A percentile compares a stretch with the other conserved stretches of the same genome.
Conservation (phyloP, 768 basidiomycete genomes). For the Cystofilobasidium bisporidii region DNA sequence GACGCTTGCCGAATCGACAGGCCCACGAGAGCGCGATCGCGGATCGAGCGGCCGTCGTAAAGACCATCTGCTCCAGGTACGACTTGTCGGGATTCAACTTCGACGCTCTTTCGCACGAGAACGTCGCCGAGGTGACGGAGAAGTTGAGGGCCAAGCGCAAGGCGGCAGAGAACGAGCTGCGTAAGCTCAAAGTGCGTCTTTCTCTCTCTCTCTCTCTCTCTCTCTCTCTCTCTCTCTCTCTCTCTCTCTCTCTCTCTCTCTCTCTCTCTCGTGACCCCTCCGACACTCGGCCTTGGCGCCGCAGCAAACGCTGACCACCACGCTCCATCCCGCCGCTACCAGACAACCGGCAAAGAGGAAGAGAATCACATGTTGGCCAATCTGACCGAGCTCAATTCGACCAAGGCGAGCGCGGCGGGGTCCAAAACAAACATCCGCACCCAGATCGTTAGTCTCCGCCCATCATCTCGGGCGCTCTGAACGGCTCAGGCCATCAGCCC, state of each 20-base stretch:
- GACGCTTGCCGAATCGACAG: too few species aligned
- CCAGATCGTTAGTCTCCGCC: too few species aligned
- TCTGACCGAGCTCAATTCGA: slow-evolving; percentile 49
- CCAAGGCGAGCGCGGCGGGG: slow-evolving; percentile 37
- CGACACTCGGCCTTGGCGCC: too few species aligned
- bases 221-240: too few species aligned
- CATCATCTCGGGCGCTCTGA: too few species aligned
- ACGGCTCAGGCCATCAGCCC: too few species aligned
- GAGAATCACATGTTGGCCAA: slow-evolving; percentile 50
- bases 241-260: too few species aligned
- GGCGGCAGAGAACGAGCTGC: slow-evolving; percentile 48
- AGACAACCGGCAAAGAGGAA: slow-evolving; percentile 37
- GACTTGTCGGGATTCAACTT: slow-evolving; percentile 65
- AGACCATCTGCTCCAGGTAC: slow-evolving; percentile 57
- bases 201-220: background rate
- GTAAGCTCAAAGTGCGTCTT: slow-evolving; percentile 54
- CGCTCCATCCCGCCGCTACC: too few species aligned
- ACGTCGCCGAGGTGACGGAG: slow-evolving; percentile 63
- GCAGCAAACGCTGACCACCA: too few species aligned
- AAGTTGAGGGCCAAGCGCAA: slow-evolving; percentile 56
- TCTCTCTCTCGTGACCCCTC: too few species aligned
- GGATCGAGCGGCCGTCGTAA: slow-evolving; percentile 65
- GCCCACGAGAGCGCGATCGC: slow-evolving; percentile 54
- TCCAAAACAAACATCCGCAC: slow-evolving; percentile 30
- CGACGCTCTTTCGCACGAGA: slow-evolving; percentile 58